Percentiles rank a stretch among this genome's conserved stretches.
These are phyloP conservation scores for Chlamydomonas urium DNA, from an alignment of 139 green algal genomes.

Conservation along the genomic window DNA sequence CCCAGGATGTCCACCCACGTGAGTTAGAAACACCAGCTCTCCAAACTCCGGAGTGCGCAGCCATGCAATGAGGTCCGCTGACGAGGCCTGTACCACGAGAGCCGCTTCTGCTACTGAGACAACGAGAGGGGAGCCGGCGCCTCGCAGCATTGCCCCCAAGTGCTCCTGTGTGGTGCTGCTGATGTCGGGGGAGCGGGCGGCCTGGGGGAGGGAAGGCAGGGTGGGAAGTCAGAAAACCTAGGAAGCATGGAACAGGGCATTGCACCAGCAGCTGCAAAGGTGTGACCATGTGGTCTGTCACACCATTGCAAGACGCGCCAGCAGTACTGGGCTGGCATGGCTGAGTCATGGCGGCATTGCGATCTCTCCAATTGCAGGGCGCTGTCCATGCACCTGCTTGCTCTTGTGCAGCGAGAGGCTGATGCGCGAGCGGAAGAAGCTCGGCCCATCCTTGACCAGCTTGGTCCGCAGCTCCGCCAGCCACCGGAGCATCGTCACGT, in stretches of 20 bases:
- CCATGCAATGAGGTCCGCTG: slow-evolving; percentile 17
- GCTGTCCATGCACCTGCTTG: slow-evolving; percentile 19
- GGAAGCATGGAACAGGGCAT: neutral
- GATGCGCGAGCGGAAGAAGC: slow-evolving; percentile 33
- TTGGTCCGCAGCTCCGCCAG: slow-evolving; percentile 52
- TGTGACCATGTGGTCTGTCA: neutral
- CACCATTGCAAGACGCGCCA: neutral
- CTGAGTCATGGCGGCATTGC: neutral
- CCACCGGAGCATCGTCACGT: slow-evolving; percentile 57
- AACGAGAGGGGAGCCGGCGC: slow-evolving; percentile 37
- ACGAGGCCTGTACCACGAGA: neutral
- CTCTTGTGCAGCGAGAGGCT: slow-evolving; percentile 43
- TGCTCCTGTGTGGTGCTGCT: neutral
- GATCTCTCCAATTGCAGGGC: too few species aligned
- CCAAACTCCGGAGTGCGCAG: slow-evolving; percentile 37
- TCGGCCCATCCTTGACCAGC: slow-evolving; percentile 40
- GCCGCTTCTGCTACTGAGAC: slow-evolving; percentile 3
- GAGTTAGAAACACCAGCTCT: slow-evolving; percentile 33
- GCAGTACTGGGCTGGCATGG: neutral
- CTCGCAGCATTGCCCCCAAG: slow-evolving; percentile 27
- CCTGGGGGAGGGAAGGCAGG: neutral
- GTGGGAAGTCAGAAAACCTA: neutral
- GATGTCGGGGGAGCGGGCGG: neutral
- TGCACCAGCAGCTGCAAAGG: neutral
- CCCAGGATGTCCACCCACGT: slow-evolving; percentile 7